Base-by-base conservation (phyloP, 805 yeast genomes). In the Ogataea dorogensis region DNA sequence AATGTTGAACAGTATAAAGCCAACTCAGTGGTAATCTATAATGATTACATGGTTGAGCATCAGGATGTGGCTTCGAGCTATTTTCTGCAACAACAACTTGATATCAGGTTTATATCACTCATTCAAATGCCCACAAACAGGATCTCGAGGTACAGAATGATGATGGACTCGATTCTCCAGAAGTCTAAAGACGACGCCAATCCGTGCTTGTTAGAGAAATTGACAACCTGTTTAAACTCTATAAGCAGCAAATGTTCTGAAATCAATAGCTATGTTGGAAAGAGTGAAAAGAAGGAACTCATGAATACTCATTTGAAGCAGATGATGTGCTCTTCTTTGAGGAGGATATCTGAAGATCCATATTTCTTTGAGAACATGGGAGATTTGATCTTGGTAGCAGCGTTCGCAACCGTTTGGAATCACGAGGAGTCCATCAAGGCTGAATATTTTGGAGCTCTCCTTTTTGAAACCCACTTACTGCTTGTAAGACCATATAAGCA, bases 81-180 rank as follows among this genome's bases (percentile, higher is more conserved):
- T 65, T 68, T 15, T 56, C 57, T 61, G 58, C 67, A 73, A 42
- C 65, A 68, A 5, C 46, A 45, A 3, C 47, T 66, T 49, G 85
- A 79, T 51, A 59, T 76, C 17, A 70, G 82, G 4, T 74, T 79
- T 32, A 48, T 54, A 20, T 76, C 82, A 0, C 61, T 78, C 43
- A 54, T 74, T 18, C 79, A 75, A 46, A 68, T 67, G 53, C 83
- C 85, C 3, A 61, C 75, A 8, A 55, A 70, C 25, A 54, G 83
- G 43, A 59, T 73, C 7, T 54, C 70, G 3, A 73, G 75, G 44
- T 77, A 77, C 49, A 64, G 68, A 36, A 56, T 77, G 22, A 64
- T 77, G n/a, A 44, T 74, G n/a, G 73, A 71, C 19, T 58, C 71
- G 1, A 44, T 71, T 24, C 34, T 53, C 7, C 61, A 65, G 23